Base-by-base conservation (phyloP, 306 rosid species). In the Corylus americana region DNA sequence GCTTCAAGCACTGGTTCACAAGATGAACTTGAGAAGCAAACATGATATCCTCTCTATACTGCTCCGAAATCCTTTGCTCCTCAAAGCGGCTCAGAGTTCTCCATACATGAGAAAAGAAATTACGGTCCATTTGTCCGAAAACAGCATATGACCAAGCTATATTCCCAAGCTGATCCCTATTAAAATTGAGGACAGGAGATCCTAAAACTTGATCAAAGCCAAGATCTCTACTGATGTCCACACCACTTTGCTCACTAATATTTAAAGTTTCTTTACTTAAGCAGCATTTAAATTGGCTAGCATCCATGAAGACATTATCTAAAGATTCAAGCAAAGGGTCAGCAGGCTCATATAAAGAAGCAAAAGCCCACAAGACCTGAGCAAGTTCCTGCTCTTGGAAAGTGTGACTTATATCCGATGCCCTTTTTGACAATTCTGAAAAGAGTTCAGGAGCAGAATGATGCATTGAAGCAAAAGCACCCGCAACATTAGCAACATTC, bases 71-170 rank as follows among this genome's bases (percentile, higher is more conserved):
- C 88, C 88, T 87, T 80, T 92, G 91, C 78, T 86, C 91, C 84
- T 89, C 97, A 45, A 86, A 91, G 70, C 83, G 85, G 87, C 87
- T 51, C 9, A 93, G 88, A 61, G 89, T 90, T 78, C 71, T 86
- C 95, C 97, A 93, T 42, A 89, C 73, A 78, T 82, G 71, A 22
- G 90, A 77, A 83, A 93, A 91, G 88, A 91, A 93, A 64, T 79
- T 84, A 67, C 94, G 80, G 53, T 74, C 84, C 91, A 92, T 66
- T 86, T 95, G 91, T 50, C 98, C 91, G 16, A 91, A 84, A 64
- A 95, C 98, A 59, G 98, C 94, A 84, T 87, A 92, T 39, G 98
- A 95, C 97, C 98, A 95, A 61, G 96, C 95, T 62, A 95, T 88
- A 74, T 81, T 85, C 53, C 87, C 98, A 76, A 92, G 92, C 85